Evolutionary conservation across 2,329 filamentous ascomycete species (phyloP), one percentile per base, ranked within the genome.

Genomic region (Fusarium pseudoanthophilum): DNA sequence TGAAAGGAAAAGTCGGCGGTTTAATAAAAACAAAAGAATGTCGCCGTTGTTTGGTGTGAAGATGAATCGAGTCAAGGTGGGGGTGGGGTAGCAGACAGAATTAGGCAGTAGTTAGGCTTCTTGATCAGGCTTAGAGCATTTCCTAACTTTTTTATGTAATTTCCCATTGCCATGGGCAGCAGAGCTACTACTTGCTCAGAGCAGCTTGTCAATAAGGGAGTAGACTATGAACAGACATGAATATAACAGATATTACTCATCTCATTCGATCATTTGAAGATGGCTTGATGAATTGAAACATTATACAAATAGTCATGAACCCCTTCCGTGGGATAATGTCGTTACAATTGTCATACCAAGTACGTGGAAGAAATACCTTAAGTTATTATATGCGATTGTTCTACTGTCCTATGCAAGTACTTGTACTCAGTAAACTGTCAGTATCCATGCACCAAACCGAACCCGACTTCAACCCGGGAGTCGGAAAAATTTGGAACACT

Each of bases 41-140:
- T 70, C 52, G 57, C 66, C 62, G 45, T 59, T 63, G 61, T 75
- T 65, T 51, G 57, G 72, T 64, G 67, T 75, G 64, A 68, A 61
- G 42, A 58, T 71, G 67, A 72, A 71, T 71, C 39, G 32, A 59
- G 52, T 56, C 43, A 70, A 75, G 76, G 77, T 78, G 77, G 77
- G 77, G 77, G 76, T 78, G 77, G 77, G 77, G 77, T 64, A 69
- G 52, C 30, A 55, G 62, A 37, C 62, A 75, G 60, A 61, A 75
- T 67, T 34, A 70, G 72, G 72, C 55, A 74, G 64, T 74, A 72
- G 32, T 32, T 66, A 45, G 52, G 55, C 52, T 48, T 39, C 68
- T 49, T 13, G 48, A 60, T 59, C 45, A 39, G 72, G 72, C 26
- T 73, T 74, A 53, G 57, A 39, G 21, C 39, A 39, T 32, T 40